Evolutionary conservation across 192 early-diverging fungal species (phyloP), one percentile per base, ranked within the genome.

Genomic region (Coemansia furcata): DNA sequence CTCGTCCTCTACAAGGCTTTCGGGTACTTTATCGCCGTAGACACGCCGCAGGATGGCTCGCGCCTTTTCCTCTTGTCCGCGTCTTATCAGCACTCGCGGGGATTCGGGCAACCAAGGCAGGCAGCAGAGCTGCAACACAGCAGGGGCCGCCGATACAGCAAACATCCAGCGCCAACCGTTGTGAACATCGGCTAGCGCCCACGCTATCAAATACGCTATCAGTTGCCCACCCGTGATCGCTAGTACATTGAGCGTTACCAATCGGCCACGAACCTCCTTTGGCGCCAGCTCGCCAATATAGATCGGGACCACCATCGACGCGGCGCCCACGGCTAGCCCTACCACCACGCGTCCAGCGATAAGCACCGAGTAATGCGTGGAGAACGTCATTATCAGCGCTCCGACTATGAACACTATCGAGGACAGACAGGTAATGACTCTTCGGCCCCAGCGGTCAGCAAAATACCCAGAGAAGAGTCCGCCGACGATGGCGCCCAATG

Each of bases 401-500:
- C 86, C 86, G 17, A 78, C 19, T 7, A 86, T 86, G 64, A 87
- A 87, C 57, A 87, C 71, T 44, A 84, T 32, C 3, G 82, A 80
- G 12, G 85, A 77, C 32, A 78, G 36, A 21, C 86, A 70, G 36
- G 85, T 87, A 4, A 85, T 80, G 2, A 58, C 32, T 4, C 74
- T 69, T 30, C 86, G 84, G n/a, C 86, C 86, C 63, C 80, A 82
- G 29, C 61, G 66, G 73, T 95, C 93, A 62, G 90, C 89, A 52
- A 91, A 81, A 50, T 77, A 80, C 69, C 92, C 91, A 2, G 90
- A 85, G 23, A 85, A 52, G 14, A 94, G 67, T 33, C 90, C 86
- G 17, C 93, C 93, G 46, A 85, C 69, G 61, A 92, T 91, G 46
- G 80, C 80, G 0, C 80, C 80, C 52, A 82, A 58, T 6, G 80